A percentile compares a stretch with the other conserved stretches of the same genome.
These are phyloP conservation scores for Petunia axillaris DNA, from an alignment of 257 asterid genomes.

Conservation along the genomic window DNA sequence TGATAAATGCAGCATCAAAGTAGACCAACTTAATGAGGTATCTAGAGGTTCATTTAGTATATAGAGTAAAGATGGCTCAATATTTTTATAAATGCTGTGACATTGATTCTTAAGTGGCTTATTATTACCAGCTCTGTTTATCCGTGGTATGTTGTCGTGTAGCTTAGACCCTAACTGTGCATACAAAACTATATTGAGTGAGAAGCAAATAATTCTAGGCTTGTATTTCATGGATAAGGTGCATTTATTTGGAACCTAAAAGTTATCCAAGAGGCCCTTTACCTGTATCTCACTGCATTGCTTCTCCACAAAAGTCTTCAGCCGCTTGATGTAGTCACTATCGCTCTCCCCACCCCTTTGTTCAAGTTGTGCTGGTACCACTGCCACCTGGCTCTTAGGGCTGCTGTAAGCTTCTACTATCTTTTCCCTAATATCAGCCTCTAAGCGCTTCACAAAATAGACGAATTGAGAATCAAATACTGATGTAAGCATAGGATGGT, in stretches of 20 bases:
- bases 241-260: constrained; percentile 2
- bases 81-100: background rate
- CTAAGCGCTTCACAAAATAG: constrained; percentile 61
- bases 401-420: constrained; percentile 72
- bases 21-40: constrained; percentile 1
- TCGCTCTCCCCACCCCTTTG: constrained; percentile 71
- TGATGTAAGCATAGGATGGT: constrained; percentile 71
- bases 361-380: constrained; percentile 82
- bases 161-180: constrained; percentile 4
- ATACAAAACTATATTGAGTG: constrained; percentile 11
- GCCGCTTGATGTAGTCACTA: constrained; percentile 72
- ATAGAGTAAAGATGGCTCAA: background rate
- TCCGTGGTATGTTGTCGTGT: background rate
- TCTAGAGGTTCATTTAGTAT: background rate
- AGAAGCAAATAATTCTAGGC: constrained; percentile 17
- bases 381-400: constrained; percentile 87
- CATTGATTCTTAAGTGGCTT: background rate
- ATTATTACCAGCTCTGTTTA: background rate
- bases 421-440: constrained; percentile 69
- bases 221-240: background rate
- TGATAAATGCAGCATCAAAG: background rate
- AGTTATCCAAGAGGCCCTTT: constrained; percentile 24
- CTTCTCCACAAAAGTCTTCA: constrained; percentile 74
- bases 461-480: constrained; percentile 77
- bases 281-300: constrained; percentile 98